phyloP scores from a whole-genome alignment of 805 yeast species.

The Maudiozyma serrabonitensis region DNA sequence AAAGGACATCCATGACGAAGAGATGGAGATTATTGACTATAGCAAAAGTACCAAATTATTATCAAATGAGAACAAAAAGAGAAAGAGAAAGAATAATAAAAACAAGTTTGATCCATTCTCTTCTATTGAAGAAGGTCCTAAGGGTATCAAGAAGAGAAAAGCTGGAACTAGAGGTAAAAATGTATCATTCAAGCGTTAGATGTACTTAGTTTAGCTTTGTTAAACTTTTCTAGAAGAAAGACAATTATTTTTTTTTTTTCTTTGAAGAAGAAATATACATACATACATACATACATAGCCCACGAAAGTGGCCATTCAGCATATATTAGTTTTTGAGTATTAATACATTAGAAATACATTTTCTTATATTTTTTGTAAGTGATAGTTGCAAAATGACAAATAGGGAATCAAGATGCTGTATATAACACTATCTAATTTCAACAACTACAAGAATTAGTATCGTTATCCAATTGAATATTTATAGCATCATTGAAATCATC shows the following conservation, averaged over 20 bases:
- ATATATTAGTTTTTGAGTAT: too few species aligned
- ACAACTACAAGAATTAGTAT: constrained; percentile 67
- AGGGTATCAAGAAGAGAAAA: constrained; percentile 38
- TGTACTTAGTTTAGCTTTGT: background rate
- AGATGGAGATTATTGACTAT: constrained; percentile 35
- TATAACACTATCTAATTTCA: constrained; percentile 16
- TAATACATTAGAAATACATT: too few species aligned
- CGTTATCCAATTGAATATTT: constrained; percentile 85
- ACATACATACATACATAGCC: too few species aligned
- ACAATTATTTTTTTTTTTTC: too few species aligned
- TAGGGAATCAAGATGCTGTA: too few species aligned
- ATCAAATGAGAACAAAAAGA: constrained; percentile 8
- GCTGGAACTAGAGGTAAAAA: constrained; percentile 20
- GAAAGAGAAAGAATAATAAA: constrained; percentile 19
- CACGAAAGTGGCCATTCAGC: too few species aligned
- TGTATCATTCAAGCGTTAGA: constrained; percentile 22
- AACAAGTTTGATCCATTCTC: constrained; percentile 55
- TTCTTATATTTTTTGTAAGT: too few species aligned
- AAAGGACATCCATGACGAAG: constrained; percentile 4
- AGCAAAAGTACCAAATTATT: constrained; percentile 35
- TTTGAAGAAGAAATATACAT: background rate
- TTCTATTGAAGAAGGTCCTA: constrained; percentile 40
- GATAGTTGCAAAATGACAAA: too few species aligned
- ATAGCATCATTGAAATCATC: constrained; percentile 96
- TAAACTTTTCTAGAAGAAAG: too few species aligned